Evolutionary conservation across 306 rosid genomes (phyloP), one percentile per base, ranked within the genome.

Genomic region (Arachis stenosperma): DNA sequence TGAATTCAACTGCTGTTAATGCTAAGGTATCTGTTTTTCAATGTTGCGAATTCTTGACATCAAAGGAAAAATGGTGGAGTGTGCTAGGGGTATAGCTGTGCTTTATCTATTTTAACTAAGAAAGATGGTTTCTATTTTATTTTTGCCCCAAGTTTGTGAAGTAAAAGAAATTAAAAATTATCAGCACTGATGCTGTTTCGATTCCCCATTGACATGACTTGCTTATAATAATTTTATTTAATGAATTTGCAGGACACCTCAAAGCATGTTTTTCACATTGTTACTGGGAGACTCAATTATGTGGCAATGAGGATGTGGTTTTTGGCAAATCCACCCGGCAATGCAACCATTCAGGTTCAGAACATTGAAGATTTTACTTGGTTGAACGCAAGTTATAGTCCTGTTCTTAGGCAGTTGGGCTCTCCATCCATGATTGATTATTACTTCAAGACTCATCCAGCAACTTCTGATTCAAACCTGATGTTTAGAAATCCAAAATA

Each of bases 261-360:
- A n/a, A 90, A 82, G 60, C 95, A 89, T 73, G 99, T 94, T 75
- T 91, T 94, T 83, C 99, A 94, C 85, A 74, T 94, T 70, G 94
- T 94, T 53, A 94, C 93, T 6, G 99, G 91, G 61, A 89, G 85
- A 79, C 97, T 94, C 84, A 91, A 94, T 66, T 90, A 88, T 74
- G 99, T 96, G 4, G 97, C 96, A 1, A 94, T 90, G 99, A 94
- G 96, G 81, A 94, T 94, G 97, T 94, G 99, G 99, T 94, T 94
- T 84, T 80, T 89, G 81, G 90, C 69, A 68, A 94, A 91, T 82
- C 89, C 88, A 44, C 97, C 96, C 0, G 99, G 97, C 78, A 75
- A 79, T 71, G 96, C 96, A 70, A 83, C 97, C 46, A 68, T 94
- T 75, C 87, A 94, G 81, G 93, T 94, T 75, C 91, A 91, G 80